These are phyloP conservation scores for Fusarium sp. DNA, from an alignment of 2,329 filamentous ascomycete species.

Conservation along the genomic window DNA sequence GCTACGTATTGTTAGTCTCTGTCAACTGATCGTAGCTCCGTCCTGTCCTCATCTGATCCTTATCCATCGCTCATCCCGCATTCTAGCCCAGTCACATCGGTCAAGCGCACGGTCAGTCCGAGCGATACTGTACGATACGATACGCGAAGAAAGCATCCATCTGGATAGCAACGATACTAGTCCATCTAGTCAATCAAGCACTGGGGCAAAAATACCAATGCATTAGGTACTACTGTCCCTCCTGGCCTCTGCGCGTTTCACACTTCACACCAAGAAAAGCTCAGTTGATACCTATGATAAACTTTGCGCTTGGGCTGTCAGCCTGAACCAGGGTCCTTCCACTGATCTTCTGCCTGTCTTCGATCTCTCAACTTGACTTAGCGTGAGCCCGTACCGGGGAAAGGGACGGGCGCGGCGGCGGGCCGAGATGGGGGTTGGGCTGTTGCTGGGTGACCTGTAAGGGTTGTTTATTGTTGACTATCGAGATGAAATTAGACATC, in stretches of 20 bases:
- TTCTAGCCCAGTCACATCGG: background rate
- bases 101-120: slow-evolving; percentile 10
- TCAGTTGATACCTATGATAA: slow-evolving; percentile 1
- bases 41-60: background rate
- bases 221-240: slow-evolving; percentile 1
- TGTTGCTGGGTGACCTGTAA: slow-evolving; percentile 17
- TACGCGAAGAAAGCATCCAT: slow-evolving; percentile 3
- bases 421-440: slow-evolving; percentile 18
- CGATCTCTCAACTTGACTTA: slow-evolving; percentile 15
- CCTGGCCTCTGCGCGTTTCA: slow-evolving; percentile 3
- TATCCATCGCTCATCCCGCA: slow-evolving; percentile 7
- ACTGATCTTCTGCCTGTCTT: slow-evolving; percentile 14
- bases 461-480: slow-evolving; percentile 27
- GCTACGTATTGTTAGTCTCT: background rate
- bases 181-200: background rate
- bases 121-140: slow-evolving; percentile 1
- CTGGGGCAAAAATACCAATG: background rate
- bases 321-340: slow-evolving; percentile 13
- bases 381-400: slow-evolving; percentile 20
- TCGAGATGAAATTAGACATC: slow-evolving; percentile 14
- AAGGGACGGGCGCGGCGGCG: slow-evolving; percentile 24
- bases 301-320: slow-evolving; percentile 11
- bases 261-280: background rate
- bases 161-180: background rate
- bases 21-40: background rate